Conservation (phyloP, 177 flowering plant genomes). For the Vitis hybrid region DNA sequence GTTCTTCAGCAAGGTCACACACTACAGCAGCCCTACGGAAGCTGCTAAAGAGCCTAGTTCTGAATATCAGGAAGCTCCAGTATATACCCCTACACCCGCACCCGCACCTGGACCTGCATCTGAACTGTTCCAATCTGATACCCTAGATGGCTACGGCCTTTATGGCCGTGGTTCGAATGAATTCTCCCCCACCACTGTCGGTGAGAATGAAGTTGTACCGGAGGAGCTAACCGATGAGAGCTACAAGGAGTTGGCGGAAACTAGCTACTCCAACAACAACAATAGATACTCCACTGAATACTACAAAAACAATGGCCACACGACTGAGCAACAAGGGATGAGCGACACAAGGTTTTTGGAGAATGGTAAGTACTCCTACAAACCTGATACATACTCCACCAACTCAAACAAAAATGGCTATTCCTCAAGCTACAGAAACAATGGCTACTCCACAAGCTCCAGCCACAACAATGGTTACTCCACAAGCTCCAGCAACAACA, state of each 20-base stretch:
- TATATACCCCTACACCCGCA: not conserved
- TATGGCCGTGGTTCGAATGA: constrained; percentile 28
- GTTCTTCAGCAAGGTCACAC: constrained; percentile 40
- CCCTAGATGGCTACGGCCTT: constrained; percentile 30
- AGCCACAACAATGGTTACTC: no score
- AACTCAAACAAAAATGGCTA: constrained; percentile 1
- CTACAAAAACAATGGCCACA: constrained; percentile 8
- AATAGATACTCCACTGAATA: constrained; percentile 3
- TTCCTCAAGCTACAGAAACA: not conserved
- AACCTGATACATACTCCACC: not conserved
- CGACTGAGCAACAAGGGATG: constrained; percentile 28
- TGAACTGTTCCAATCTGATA: not conserved
- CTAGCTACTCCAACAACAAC: constrained; percentile 8
- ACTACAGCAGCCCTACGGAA: not conserved
- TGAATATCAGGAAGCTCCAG: not conserved
- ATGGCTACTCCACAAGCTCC: not conserved
- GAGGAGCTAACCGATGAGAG: constrained; percentile 15
- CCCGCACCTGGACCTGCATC: constrained; percentile 18
- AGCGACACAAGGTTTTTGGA: constrained; percentile 34
- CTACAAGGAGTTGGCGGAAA: constrained; percentile 10
- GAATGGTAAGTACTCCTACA: constrained; percentile 22
- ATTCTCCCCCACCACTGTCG: constrained; percentile 2
- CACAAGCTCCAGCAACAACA: not conserved
- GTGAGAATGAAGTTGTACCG: constrained; percentile 5
- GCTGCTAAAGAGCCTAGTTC: not conserved